Evolutionary conservation across 495 filamentous ascomycete genomes (phyloP), one percentile per base, ranked within the genome.

Genomic region (Hypoxylon fragiforme): DNA sequence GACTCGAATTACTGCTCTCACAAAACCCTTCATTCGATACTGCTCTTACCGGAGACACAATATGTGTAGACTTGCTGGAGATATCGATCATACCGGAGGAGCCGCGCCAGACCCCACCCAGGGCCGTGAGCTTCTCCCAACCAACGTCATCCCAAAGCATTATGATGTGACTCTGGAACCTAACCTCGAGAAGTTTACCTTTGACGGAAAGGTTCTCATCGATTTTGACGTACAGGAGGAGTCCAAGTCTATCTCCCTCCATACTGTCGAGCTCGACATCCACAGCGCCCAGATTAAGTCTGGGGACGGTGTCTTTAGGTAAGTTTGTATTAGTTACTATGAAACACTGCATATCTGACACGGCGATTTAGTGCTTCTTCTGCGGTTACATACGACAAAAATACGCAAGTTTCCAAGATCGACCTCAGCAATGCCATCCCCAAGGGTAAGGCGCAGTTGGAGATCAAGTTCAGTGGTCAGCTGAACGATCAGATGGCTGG

Each of bases 141-240:
- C 75, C 54, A 85, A 86, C 65, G 82, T 86, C 38, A 73, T 81
- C 43, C 85, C 87, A 8, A 70, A 68, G 0, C 84, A 90, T 71
- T 90, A 91, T 69, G 77, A 87, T 67, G 72, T 91, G 40, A 86
- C 83, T 14, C 73, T 91, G 19, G 87, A 91, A 73, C 87, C 87
- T 44, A 75, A 90, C 70, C 80, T 91, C 54, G 72, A 81, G 47
- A 84, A 80, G 48, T 82, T 88, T 65, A 86, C 78, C 37, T 91
- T 87, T 66, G 73, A 88, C 34, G 87, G 87, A 31, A 82, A 73
- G 43, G 85, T 88, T 8, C 71, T 77, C 19, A 85, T 91, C 64
- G 81, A 87, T 59, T 83, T 98, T 62, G 87, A 96, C 65, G 86
- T 97, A 28, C 77, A 79, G 50, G 90, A 96, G 66, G 88, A 94